A percentile compares a stretch with the other conserved stretches of the same genome.
Evolutionary conservation across 2,329 filamentous ascomycete genomes (phyloP).

Genomic region (Botrytis byssoidea): DNA sequence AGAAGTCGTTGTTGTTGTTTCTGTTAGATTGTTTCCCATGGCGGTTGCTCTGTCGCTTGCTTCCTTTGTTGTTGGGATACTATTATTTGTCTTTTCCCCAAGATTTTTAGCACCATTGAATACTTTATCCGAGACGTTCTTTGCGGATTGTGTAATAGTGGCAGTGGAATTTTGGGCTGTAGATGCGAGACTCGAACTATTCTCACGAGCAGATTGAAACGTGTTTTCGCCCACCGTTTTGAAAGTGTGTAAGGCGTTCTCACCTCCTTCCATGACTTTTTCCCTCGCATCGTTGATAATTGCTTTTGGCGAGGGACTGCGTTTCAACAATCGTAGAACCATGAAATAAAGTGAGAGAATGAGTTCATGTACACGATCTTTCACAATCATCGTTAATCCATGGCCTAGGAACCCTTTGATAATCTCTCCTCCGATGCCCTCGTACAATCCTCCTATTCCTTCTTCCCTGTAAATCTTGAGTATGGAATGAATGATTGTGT

Average conservation of each 20-base stretch:
- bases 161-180: background rate
- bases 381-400: slow-evolving; percentile 83
- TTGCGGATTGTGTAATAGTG: background rate
- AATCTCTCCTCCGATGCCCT: slow-evolving; percentile 73
- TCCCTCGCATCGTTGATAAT: slow-evolving; percentile 41
- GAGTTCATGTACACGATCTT: slow-evolving; percentile 70
- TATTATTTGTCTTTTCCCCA: background rate
- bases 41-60: slow-evolving; percentile 12
- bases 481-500: slow-evolving; percentile 63
- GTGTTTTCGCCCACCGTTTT: background rate
- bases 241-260: slow-evolving; percentile 20
- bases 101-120: background rate
- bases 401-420: slow-evolving; percentile 83
- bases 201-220: background rate
- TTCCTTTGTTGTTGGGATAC: background rate
- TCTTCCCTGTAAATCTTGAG: slow-evolving; percentile 59
- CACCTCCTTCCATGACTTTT: slow-evolving; percentile 27
- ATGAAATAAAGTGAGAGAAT: slow-evolving; percentile 72
- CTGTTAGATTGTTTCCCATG: slow-evolving; percentile 23
- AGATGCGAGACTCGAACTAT: background rate
- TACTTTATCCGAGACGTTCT: background rate
- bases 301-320: slow-evolving; percentile 45
- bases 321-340: slow-evolving; percentile 50
- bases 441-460: slow-evolving; percentile 68
- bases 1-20: slow-evolving; percentile 24